Evolutionary conservation across 352 stramenopile species (phyloP), one percentile per base, ranked within the genome.

Genomic region (Phytopythium sindhum): DNA sequence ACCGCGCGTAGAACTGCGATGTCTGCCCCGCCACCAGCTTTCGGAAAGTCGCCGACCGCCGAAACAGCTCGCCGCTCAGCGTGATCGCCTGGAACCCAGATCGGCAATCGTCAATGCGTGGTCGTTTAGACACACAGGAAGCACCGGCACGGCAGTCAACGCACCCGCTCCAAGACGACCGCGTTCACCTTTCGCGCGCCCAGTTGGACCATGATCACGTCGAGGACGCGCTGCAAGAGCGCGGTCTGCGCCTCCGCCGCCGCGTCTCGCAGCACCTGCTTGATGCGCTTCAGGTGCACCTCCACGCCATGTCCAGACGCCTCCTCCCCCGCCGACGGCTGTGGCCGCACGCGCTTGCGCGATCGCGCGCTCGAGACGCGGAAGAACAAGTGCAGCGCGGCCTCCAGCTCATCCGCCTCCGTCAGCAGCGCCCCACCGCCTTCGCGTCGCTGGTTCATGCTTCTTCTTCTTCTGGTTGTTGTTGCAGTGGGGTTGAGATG

Each of bases 11-110:
- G 50, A 93, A 84, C 2, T 64, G 64, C 0, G 70, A 64, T 0
- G 73, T 68, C 11, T 90, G 78, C 2, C 56, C 65, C 7, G 73
- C 63, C 29, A 93, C 64, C 1, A 81, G 67, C 45, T 69, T 64
- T 41, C 84, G 81, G 47, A 90, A 88, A 7, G 45, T 72, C 29
- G 70, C 64, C 11, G 81, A 89, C 12, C 81, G 76, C 52, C 72
- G 68, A 62, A 93, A 93, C 35, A 93, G 64, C 68, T 86, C 81
- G 15, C 42, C 51, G 57, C 77, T 81, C 1, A 91, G 57, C 51
- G 39, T 42, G 14, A 89, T 15, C 2, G 56, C 60, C 69, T 83
- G 55, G 10, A 8, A 52, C 24, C 31, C n/a, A 23, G 17, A 29
- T 45, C 29, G 19, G 10, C 37, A 44, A 44, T 3, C 53, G n/a